These are phyloP conservation scores for Acidiella bohemica DNA, from an alignment of 495 filamentous ascomycete genomes.

Conservation along the genomic window DNA sequence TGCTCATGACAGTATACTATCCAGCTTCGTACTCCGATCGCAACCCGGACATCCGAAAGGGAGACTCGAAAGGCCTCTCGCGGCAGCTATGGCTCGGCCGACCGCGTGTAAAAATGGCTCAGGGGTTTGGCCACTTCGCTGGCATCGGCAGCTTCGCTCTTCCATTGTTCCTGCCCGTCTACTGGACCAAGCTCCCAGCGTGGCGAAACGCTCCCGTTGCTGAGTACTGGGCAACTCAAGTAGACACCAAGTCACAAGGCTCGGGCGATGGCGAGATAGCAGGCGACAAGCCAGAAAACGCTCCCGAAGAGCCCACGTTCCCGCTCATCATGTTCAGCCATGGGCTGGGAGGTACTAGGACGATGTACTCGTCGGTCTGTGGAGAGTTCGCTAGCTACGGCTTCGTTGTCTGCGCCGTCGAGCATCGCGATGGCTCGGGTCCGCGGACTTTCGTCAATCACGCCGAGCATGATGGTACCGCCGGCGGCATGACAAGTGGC, in stretches of 20 bases:
- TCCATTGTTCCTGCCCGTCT: constrained; percentile 36
- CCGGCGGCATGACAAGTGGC: constrained; percentile 20
- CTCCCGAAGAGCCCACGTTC: constrained; percentile 26
- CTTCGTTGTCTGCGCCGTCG: constrained; percentile 34
- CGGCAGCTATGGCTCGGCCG: constrained; percentile 42
- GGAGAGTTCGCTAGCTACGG: constrained; percentile 35
- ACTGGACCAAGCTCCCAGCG: constrained; percentile 45
- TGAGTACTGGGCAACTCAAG: constrained; percentile 30
- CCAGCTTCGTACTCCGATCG: constrained; percentile 16
- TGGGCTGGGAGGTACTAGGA: constrained; percentile 33
- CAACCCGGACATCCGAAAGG: not conserved
- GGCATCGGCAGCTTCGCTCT: constrained; percentile 32
- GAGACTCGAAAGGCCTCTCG: constrained; percentile 23
- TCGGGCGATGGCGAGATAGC: constrained; percentile 23
- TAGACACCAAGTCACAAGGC: constrained; percentile 18
- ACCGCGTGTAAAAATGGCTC: constrained; percentile 35
- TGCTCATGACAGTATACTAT: constrained; percentile 32
- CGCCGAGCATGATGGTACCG: constrained; percentile 14
- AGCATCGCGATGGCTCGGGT: constrained; percentile 34
- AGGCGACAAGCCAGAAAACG: constrained; percentile 21
- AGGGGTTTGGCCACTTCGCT: constrained; percentile 42
- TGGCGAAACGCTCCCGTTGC: constrained; percentile 39
- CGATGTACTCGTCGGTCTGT: constrained; percentile 34
- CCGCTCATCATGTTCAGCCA: constrained; percentile 36
- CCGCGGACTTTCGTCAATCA: constrained; percentile 33